Percentiles rank a stretch among this genome's conserved stretches.
These are phyloP conservation scores for Boletus barrowsii DNA, from an alignment of 768 basidiomycete species.

Conservation along the genomic window DNA sequence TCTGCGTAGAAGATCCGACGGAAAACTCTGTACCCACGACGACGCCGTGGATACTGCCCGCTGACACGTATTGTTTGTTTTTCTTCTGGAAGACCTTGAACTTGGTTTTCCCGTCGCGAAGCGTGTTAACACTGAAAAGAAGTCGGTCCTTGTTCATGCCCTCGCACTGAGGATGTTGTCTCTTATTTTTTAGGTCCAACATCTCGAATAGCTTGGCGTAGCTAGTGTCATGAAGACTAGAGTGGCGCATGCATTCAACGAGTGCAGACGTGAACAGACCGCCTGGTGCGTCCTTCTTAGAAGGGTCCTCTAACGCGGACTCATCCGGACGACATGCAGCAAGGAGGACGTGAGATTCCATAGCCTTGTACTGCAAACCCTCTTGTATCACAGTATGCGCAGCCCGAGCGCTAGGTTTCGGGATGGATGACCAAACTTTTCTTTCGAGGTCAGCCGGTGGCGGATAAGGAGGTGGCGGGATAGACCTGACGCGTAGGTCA, in stretches of 20 bases:
- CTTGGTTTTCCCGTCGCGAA: constrained; percentile 8
- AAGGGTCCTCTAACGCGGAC: constrained; percentile 10
- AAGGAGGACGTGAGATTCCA: constrained; percentile 21
- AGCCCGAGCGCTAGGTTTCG: constrained; percentile 5
- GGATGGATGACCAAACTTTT: constrained; percentile 6
- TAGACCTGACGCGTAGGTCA: constrained; percentile 1
- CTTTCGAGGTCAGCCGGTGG: constrained; percentile 12
- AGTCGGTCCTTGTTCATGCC: constrained; percentile 14
- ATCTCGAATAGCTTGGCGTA: constrained; percentile 11
- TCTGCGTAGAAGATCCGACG: neutral
- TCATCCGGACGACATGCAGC: constrained; percentile 21
- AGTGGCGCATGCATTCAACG: constrained; percentile 8
- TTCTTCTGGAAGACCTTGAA: constrained; percentile 13
- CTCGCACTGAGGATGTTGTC: constrained; percentile 21
- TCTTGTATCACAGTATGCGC: constrained; percentile 4
- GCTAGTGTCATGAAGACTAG: constrained; percentile 12
- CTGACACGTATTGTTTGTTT: constrained; percentile 10
- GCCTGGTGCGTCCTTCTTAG: constrained; percentile 1
- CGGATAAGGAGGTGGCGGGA: constrained; percentile 10
- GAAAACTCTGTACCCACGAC: constrained; percentile 13
- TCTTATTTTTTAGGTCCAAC: constrained; percentile 1
- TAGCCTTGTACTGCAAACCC: constrained; percentile 15
- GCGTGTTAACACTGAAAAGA: constrained; percentile 19
- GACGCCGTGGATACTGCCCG: constrained; percentile 18
- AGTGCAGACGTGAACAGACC: constrained; percentile 21